Percentiles rank a stretch among this genome's conserved stretches.
Conservation (phyloP, 2,329 filamentous ascomycete genomes). For the Pleurostoma richardsiae region DNA sequence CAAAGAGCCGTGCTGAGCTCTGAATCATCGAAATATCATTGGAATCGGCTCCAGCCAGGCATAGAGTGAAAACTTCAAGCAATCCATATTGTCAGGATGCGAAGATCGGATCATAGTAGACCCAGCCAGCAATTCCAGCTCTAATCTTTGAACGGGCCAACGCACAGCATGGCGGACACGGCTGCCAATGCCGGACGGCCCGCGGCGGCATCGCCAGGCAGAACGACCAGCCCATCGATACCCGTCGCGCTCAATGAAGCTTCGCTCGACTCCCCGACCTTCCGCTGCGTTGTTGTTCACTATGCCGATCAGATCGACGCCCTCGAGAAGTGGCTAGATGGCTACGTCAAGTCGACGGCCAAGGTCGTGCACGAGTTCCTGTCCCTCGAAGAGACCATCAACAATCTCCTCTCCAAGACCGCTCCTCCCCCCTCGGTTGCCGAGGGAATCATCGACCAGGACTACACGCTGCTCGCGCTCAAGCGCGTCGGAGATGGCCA, state of each 20-base stretch:
- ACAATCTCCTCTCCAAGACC: slow-evolving; percentile 69
- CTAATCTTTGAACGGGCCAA: not conserved
- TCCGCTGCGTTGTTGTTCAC: slow-evolving; percentile 80
- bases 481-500: slow-evolving; percentile 80
- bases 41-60: too few relatives aligned
- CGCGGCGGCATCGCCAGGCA: not conserved
- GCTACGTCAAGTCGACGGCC: slow-evolving; percentile 47
- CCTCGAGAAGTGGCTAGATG: slow-evolving; percentile 85
- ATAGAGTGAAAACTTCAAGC: too few relatives aligned
- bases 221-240: slow-evolving; percentile 33
- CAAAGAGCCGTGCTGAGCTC: too few relatives aligned
- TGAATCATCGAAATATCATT: too few relatives aligned
- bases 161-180: not conserved
- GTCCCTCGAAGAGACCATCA: slow-evolving; percentile 74
- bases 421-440: slow-evolving; percentile 69
- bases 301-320: slow-evolving; percentile 89
- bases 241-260: slow-evolving; percentile 92
- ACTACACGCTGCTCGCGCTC: slow-evolving; percentile 86
- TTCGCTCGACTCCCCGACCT: slow-evolving; percentile 91
- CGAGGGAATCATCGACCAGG: slow-evolving; percentile 86
- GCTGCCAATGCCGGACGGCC: not conserved
- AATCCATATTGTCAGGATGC: too few relatives aligned
- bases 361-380: slow-evolving; percentile 59
- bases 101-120: too few relatives aligned
- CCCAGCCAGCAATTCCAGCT: too few relatives aligned